Evolutionary conservation across 345 rosid genomes (phyloP), one percentile per base, ranked within the genome.

Genomic region (Abelmoschus esculentus): DNA sequence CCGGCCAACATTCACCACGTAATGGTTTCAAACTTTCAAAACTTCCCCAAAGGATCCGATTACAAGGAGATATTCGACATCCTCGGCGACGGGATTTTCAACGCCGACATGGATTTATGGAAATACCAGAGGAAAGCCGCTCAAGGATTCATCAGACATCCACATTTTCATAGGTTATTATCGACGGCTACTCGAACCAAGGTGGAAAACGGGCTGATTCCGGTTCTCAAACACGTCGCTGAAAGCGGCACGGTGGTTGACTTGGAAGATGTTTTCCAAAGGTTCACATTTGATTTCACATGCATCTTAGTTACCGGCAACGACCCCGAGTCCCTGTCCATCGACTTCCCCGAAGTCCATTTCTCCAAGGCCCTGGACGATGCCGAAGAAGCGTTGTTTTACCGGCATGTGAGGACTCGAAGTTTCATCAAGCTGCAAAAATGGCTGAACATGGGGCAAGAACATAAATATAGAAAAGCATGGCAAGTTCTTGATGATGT

Each of bases 41-140:
- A 58, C 62, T 58, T 58, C 40, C 62, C 62, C 38, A 58, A 58
- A 58, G 62, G 62, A 28, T 58, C 62, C 15, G 62, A 58, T n/a
- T 58, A 12, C 62, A 58, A 29, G 18, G 10, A 58, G 40, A 58
- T 58, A 4, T 58, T 58, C 31, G 62, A 58, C 3, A 29, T 58
- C 38, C 15, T 58, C 38, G 62, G 62, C 7, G 62, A 58, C 0
- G 62, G 62, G 11, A 58, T 58, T 58, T 58, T 29, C 62, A 58
- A 58, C 15, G 18, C 62, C 9, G 62, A 58, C 18, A 29, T 29
- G 62, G 62, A 58, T 29, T 29, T 58, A 38, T 58, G 62, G 40
- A 58, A 29, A 29, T 29, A 58, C 8, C 62, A 58, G 18, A 28
- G 61, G 62, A 58, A 58, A 58, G 38, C 17, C 15, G 40, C 62